Percentiles rank a stretch among this genome's conserved stretches.
Conservation (phyloP, 2,329 filamentous ascomycete species). For the Trichophyton equinum region DNA sequence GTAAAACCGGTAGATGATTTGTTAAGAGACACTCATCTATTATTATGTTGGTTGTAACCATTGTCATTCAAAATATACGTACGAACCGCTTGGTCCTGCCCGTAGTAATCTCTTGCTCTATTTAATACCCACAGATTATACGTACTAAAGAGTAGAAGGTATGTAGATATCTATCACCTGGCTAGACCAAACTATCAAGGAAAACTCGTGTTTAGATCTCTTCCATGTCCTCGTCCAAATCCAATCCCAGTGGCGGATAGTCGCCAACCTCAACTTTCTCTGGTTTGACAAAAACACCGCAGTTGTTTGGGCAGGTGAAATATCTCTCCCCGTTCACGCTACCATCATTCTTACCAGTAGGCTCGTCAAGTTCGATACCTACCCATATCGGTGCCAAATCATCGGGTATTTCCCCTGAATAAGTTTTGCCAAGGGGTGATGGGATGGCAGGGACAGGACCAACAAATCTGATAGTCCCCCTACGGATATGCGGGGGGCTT, state of each 20-base stretch:
- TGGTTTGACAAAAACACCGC: slow-evolving; percentile 50
- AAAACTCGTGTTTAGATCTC: slow-evolving; percentile 33
- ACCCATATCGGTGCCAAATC: slow-evolving; percentile 37
- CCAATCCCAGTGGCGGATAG: slow-evolving; percentile 39
- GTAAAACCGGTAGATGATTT: neutral
- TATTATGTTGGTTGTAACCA: neutral
- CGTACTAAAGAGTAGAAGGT: neutral
- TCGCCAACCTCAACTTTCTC: slow-evolving; percentile 52
- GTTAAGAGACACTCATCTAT: neutral
- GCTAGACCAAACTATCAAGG: too few species aligned
- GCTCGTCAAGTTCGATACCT: slow-evolving; percentile 50
- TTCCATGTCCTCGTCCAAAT: slow-evolving; percentile 45
- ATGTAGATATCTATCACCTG: neutral
- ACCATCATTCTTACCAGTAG: slow-evolving; percentile 53
- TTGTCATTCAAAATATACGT: neutral
- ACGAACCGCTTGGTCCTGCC: neutral
- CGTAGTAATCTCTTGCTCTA: neutral
- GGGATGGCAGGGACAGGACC: slow-evolving; percentile 31
- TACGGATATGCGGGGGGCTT: slow-evolving; percentile 31
- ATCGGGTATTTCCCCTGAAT: slow-evolving; percentile 14
- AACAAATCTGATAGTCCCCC: slow-evolving; percentile 32
- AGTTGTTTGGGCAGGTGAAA: slow-evolving; percentile 42
- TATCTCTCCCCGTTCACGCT: slow-evolving; percentile 40
- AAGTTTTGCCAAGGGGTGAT: slow-evolving; percentile 19
- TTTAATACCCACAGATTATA: neutral